phyloP scores from a whole-genome alignment of 2,329 filamentous ascomycete genomes.

The Didymella glomerata region DNA sequence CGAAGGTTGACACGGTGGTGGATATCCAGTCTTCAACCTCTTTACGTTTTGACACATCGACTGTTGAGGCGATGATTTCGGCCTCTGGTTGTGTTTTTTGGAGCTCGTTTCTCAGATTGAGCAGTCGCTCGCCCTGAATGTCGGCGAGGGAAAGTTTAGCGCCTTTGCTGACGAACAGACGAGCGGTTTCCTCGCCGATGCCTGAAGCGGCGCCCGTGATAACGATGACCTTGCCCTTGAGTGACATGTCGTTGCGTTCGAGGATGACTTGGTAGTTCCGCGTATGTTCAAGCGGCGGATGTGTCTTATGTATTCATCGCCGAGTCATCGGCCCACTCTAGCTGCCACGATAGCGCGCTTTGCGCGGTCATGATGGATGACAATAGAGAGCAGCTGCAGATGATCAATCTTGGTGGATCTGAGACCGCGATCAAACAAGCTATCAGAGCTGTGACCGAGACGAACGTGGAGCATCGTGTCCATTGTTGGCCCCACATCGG shows the following conservation, averaged over 20 bases:
- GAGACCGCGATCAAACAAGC: background rate
- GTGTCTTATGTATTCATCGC: conserved; percentile 3
- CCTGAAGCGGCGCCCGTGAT: conserved; percentile 46
- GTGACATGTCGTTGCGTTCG: conserved; percentile 28
- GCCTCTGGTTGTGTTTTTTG: conserved; percentile 19
- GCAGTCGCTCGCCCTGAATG: conserved; percentile 38
- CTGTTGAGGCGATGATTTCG: conserved; percentile 49
- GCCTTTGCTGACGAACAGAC: conserved; percentile 38
- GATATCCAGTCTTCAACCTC: conserved; percentile 64
- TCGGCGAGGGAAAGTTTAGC: conserved; percentile 47
- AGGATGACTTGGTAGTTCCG: too few relatives aligned
- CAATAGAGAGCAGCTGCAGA: background rate
- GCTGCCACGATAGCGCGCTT: conserved; percentile 4
- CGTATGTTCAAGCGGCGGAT: background rate
- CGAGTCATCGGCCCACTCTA: conserved; percentile 2
- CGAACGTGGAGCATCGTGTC: background rate
- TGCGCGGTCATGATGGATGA: background rate
- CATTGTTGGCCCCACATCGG: conserved; percentile 4
- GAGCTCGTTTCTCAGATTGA: conserved; percentile 34
- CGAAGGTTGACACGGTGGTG: conserved; percentile 56
- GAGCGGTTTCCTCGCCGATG: conserved; percentile 43
- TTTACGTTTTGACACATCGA: conserved; percentile 59
- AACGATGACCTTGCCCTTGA: conserved; percentile 43
- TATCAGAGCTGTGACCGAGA: background rate
- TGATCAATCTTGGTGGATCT: background rate